A percentile compares a stretch with the other conserved stretches of the same genome.
Conservation (phyloP, 2,329 filamentous ascomycete genomes). For the Colletotrichum liaoningense region DNA sequence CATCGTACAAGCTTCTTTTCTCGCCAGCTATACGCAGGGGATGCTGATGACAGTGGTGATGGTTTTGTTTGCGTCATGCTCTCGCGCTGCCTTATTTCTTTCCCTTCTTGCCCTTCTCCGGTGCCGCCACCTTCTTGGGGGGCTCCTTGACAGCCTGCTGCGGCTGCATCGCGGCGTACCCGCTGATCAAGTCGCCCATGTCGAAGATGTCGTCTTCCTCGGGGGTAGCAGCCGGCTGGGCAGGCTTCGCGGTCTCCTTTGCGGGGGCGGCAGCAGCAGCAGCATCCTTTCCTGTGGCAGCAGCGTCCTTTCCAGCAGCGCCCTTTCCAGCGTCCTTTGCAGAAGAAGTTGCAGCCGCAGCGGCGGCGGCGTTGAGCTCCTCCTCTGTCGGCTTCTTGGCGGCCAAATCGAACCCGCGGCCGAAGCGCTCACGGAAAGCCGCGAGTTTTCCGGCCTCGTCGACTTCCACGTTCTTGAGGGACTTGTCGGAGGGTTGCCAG, state of each 20-base stretch:
- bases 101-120: constrained; percentile 51
- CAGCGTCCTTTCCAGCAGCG: background rate
- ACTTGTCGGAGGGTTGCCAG: constrained; percentile 89
- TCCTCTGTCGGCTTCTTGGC: constrained; percentile 38
- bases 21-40: background rate
- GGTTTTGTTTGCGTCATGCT: constrained; percentile 40
- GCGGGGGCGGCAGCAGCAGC: constrained; percentile 33
- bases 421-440: constrained; percentile 87
- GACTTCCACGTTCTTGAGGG: constrained; percentile 88
- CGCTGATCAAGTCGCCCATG: constrained; percentile 63
- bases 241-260: constrained; percentile 42
- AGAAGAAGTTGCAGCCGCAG: background rate
- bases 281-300: background rate
- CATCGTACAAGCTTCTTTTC: constrained; percentile 27
- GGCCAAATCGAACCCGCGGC: constrained; percentile 81
- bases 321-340: background rate
- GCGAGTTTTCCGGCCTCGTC: constrained; percentile 93
- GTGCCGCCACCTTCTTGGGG: constrained; percentile 53
- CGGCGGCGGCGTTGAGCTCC: background rate
- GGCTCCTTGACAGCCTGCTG: constrained; percentile 45
- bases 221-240: constrained; percentile 10
- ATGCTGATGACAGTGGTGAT: background rate
- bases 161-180: constrained; percentile 51
- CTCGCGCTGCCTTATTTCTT: constrained; percentile 53
- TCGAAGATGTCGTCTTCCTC: constrained; percentile 42